A percentile compares a stretch with the other conserved stretches of the same genome.
These are phyloP conservation scores for Trichothecium sympodiale DNA, from an alignment of 2,329 filamentous ascomycete genomes.

Conservation along the genomic window DNA sequence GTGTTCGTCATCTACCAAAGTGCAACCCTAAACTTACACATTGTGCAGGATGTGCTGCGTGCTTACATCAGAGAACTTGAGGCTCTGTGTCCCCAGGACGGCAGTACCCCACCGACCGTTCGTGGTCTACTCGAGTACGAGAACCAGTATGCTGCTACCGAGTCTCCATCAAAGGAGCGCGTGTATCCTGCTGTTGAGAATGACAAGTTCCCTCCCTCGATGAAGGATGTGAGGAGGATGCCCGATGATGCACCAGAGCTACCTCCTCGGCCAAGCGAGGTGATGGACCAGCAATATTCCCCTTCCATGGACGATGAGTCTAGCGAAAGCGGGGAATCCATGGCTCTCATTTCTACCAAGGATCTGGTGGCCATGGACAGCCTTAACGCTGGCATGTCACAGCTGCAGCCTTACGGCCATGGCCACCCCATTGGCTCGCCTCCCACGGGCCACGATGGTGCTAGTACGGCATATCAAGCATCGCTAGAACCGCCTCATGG, in stretches of 20 bases:
- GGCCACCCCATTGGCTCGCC: background rate
- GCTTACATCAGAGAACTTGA: conserved; percentile 52
- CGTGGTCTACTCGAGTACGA: conserved; percentile 41
- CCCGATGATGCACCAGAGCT: conserved; percentile 10
- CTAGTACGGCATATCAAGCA: conserved; percentile 23
- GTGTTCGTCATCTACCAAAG: conserved; percentile 10
- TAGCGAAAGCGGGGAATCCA: conserved; percentile 20
- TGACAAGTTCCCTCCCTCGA: conserved; percentile 28
- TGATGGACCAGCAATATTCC: conserved; percentile 23
- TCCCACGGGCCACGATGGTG: too few species aligned
- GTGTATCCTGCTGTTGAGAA: conserved; percentile 22
- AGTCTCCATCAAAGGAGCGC: conserved; percentile 21
- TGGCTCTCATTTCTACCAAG: conserved; percentile 41
- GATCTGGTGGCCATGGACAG: conserved; percentile 39
- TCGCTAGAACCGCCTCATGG: conserved; percentile 13
- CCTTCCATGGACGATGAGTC: conserved; percentile 26
- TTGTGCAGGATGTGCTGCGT: conserved; percentile 40
- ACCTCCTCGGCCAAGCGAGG: conserved; percentile 4
- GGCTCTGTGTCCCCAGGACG: conserved; percentile 30
- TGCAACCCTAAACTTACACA: conserved; percentile 1
- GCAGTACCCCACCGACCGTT: conserved; percentile 35
- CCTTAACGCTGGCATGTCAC: conserved; percentile 28
- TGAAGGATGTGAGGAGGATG: conserved; percentile 25
- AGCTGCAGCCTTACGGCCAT: conserved; percentile 18
- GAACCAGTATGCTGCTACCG: conserved; percentile 15